These are phyloP conservation scores for Eucommia ulmoides DNA, from an alignment of 257 asterid species.

Conservation along the genomic window DNA sequence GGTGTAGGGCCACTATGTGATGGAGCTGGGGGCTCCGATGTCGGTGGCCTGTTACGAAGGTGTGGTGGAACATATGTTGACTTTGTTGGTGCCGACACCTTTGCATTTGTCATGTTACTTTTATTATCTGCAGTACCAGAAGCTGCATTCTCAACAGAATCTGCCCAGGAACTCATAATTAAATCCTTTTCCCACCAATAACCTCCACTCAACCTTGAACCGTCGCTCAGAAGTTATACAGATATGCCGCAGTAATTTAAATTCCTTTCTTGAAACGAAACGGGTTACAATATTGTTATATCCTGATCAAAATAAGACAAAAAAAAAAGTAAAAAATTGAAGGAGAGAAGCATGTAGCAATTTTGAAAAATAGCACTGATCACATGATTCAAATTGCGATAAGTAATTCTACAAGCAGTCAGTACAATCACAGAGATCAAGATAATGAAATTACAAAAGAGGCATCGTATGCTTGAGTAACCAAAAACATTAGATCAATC, in stretches of 20 bases:
- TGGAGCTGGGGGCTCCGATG: constrained; percentile 41
- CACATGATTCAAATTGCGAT: no score
- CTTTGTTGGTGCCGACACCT: constrained; percentile 44
- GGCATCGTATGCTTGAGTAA: no score
- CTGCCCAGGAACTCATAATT: constrained; percentile 80
- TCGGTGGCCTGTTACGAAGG: constrained; percentile 50
- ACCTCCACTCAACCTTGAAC: not conserved
- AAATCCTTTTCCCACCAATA: not conserved
- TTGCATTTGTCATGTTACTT: no score
- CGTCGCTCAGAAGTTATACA: not conserved
- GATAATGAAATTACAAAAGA: no score
- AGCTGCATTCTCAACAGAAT: constrained; percentile 38
- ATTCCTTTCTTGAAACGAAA: not conserved
- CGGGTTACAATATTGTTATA: not conserved
- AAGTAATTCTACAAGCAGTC: no score
- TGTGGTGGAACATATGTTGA: constrained; percentile 77
- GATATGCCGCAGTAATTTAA: not conserved
- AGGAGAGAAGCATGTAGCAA: no score
- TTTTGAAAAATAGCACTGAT: no score
- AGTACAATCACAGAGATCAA: no score
- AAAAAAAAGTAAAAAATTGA: not conserved
- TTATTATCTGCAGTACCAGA: constrained; percentile 26
- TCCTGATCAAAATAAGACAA: not conserved
- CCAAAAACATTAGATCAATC: no score
- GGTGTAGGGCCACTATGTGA: constrained; percentile 41